Evolutionary conservation across 306 rosid genomes (phyloP), one percentile per base, ranked within the genome.

Genomic region (Cucumis sativus): DNA sequence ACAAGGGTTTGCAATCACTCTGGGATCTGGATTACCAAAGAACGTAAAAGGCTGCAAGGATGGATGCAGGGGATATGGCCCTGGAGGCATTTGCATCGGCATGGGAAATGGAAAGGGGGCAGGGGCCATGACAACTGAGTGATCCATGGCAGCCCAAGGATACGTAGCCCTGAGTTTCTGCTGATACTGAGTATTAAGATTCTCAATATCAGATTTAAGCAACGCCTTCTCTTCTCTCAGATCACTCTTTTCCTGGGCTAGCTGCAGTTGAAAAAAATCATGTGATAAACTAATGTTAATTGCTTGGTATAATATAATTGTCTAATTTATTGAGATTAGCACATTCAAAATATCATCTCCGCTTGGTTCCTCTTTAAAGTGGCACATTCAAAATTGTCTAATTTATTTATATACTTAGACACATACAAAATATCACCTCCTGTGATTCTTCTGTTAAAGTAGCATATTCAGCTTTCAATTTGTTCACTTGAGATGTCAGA

Each of bases 401-500:
- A 17, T 71, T 21, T 45, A 45, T 43, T 68, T 7, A 35, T 64
- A 35, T 57, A 62, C 55, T 72, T 58, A 9, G n/a, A 76, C 60
- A 76, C 60, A 51, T n/a, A 25, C 30, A 37, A 81, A n/a, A 41
- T n/a, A 82, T 79, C 79, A 89, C 97, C 93, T 93, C 97, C 4
- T 86, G 88, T 43, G 98, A 89, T 88, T 93, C 98, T 89, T 93
- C 96, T 14, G 82, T 86, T 60, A 91, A 81, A 43, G 45, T 69
- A 73, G 87, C 75, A 85, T 86, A 79, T 71, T 91, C 97, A 25
- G 89, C 82, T 80, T 91, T 91, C 75, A 89, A 88, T 64, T 88
- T 91, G 83, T 89, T 72, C 45, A 93, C 96, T 88, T 89, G 89
- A 13, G 91, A 87, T 43, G 96, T 77, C 78, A 93, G 85, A 85